Conservation (phyloP, 495 filamentous ascomycete genomes). For the Neurospora sp. region DNA sequence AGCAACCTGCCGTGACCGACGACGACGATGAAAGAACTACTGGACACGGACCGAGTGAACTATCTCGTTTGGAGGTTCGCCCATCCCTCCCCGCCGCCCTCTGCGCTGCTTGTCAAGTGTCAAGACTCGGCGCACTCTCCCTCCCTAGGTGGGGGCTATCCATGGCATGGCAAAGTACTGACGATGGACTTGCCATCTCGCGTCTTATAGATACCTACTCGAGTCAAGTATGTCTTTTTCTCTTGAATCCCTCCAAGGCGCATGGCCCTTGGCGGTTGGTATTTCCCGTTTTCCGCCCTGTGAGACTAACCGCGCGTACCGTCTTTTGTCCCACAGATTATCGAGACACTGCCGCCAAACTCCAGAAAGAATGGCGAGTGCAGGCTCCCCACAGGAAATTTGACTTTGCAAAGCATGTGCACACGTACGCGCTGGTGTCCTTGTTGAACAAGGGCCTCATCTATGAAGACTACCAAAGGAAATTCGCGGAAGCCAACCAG, state of each 20-base stretch:
- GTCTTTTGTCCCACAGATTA: constrained; percentile 36
- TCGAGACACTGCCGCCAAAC: constrained; percentile 64
- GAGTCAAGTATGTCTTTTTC: constrained; percentile 64
- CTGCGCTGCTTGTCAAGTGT: constrained; percentile 14
- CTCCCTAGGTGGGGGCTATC: neutral
- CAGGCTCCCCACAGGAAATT: constrained; percentile 59
- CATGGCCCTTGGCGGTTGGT: neutral
- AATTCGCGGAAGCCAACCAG: constrained; percentile 35
- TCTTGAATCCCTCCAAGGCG: constrained; percentile 6
- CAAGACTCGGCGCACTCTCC: constrained; percentile 4
- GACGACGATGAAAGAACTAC: constrained; percentile 46
- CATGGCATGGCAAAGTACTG: neutral
- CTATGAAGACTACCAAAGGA: constrained; percentile 53
- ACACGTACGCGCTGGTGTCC: constrained; percentile 62
- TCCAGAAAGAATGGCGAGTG: constrained; percentile 73
- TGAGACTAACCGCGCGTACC: constrained; percentile 25
- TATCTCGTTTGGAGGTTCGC: constrained; percentile 97
- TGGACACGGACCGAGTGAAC: constrained; percentile 92
- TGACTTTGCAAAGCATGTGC: constrained; percentile 66
- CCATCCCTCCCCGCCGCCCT: constrained; percentile 6
- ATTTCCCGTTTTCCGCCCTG: constrained; percentile 2
- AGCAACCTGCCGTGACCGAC: constrained; percentile 12
- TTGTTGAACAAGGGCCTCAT: constrained; percentile 70
- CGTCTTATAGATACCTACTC: constrained; percentile 61
- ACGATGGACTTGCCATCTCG: neutral